phyloP scores from a whole-genome alignment of 2,329 filamentous ascomycete genomes.

The Colletotrichum destructivum region DNA sequence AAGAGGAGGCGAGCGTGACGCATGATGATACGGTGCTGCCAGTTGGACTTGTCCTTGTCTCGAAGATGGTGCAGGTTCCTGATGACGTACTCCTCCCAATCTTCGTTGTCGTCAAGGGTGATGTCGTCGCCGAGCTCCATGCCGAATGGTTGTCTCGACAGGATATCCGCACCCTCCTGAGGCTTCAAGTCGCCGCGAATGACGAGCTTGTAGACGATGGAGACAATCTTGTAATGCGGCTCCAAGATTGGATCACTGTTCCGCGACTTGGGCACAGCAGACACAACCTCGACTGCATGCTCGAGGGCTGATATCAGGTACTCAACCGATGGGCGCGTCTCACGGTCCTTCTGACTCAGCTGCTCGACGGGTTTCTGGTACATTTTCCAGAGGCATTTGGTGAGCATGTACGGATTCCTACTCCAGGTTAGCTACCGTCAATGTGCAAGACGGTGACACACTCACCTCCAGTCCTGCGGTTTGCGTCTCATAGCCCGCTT shows the following conservation, averaged over 20 bases:
- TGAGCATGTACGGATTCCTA: slow-evolving; percentile 72
- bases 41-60: slow-evolving; percentile 90
- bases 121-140: slow-evolving; percentile 64
- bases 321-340: slow-evolving; percentile 55
- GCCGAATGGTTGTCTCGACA: slow-evolving; percentile 71
- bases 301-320: slow-evolving; percentile 66
- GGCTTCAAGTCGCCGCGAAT: slow-evolving; percentile 63
- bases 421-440: slow-evolving; percentile 45
- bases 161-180: slow-evolving; percentile 65
- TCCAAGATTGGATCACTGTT: slow-evolving; percentile 86
- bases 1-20: slow-evolving; percentile 75
- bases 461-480: slow-evolving; percentile 71
- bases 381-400: slow-evolving; percentile 77
- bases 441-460: slow-evolving; percentile 31
- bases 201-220: slow-evolving; percentile 86
- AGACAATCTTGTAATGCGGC: slow-evolving; percentile 92
- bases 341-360: slow-evolving; percentile 61
- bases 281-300: slow-evolving; percentile 65
- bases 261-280: slow-evolving; percentile 67
- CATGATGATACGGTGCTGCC: slow-evolving; percentile 93
- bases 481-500: slow-evolving; percentile 68
- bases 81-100: slow-evolving; percentile 71
- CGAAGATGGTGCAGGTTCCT: slow-evolving; percentile 66
- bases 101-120: slow-evolving; percentile 71
- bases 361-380: slow-evolving; percentile 64